Conservation (phyloP, 2,329 filamentous ascomycete genomes). For the Stemphylium vesicarium region DNA sequence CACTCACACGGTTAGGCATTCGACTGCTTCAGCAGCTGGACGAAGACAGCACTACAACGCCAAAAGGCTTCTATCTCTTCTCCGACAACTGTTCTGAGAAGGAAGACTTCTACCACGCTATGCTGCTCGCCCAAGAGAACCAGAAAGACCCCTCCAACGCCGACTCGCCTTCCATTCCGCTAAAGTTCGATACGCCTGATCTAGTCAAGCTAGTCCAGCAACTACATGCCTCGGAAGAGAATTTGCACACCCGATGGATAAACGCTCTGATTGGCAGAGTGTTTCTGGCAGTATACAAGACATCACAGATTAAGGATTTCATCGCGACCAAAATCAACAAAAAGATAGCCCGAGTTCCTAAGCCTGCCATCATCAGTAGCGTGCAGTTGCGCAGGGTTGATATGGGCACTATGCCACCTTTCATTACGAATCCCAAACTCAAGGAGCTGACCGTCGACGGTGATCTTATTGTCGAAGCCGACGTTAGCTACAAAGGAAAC, state of each 20-base stretch:
- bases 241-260: constrained; percentile 88
- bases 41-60: constrained; percentile 62
- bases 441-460: constrained; percentile 92
- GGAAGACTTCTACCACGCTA: constrained; percentile 96
- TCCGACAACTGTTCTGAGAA: constrained; percentile 95
- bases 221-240: constrained; percentile 89
- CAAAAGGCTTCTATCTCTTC: constrained; percentile 91
- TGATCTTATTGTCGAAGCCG: constrained; percentile 84
- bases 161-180: constrained; percentile 68
- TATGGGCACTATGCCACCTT: constrained; percentile 84
- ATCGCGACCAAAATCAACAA: constrained; percentile 89
- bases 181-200: constrained; percentile 81
- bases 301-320: constrained; percentile 77
- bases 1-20: constrained; percentile 53
- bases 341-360: constrained; percentile 93
- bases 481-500: constrained; percentile 87
- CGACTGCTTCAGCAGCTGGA: constrained; percentile 72
- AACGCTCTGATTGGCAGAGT: constrained; percentile 89
- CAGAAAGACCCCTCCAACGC: constrained; percentile 58
- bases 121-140: constrained; percentile 83
- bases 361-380: constrained; percentile 85
- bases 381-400: constrained; percentile 84
- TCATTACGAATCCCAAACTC: constrained; percentile 85
- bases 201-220: constrained; percentile 89
- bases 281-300: constrained; percentile 88